phyloP scores from a whole-genome alignment of 2,329 filamentous ascomycete genomes.

The Trichoderma aggressivum region DNA sequence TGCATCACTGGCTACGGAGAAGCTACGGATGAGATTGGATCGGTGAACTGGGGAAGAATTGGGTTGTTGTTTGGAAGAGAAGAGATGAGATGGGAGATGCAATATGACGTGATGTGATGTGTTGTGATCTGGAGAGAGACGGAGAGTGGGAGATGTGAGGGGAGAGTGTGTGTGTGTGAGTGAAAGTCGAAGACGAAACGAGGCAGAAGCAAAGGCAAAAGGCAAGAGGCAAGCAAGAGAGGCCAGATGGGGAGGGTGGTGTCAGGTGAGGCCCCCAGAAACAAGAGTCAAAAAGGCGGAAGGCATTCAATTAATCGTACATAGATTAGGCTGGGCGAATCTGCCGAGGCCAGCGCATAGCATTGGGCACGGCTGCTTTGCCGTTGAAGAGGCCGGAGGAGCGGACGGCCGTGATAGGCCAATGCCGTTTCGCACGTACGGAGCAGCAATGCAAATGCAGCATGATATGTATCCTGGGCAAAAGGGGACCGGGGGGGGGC shows the following conservation, averaged over 20 bases:
- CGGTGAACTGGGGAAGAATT: background rate
- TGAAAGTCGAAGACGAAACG: background rate
- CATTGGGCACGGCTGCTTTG: conserved; percentile 15
- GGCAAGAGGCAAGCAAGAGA: background rate
- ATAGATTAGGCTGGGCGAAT: conserved; percentile 16
- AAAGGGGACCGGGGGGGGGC: background rate
- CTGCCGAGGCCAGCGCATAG: conserved; percentile 15
- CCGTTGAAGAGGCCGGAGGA: conserved; percentile 13
- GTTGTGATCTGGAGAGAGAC: background rate
- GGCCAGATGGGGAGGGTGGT: background rate
- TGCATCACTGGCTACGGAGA: background rate
- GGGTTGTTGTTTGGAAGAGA: background rate
- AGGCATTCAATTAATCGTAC: conserved; percentile 18
- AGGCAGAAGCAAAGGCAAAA: too few species aligned
- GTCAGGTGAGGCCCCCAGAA: background rate
- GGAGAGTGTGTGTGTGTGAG: background rate
- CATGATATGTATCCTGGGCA: background rate
- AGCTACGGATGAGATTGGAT: background rate
- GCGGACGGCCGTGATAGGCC: background rate
- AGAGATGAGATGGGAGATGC: background rate
- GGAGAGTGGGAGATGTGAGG: background rate
- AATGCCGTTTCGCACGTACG: background rate
- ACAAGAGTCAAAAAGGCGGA: conserved; percentile 9
- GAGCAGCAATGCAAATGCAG: background rate
- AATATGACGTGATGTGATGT: background rate